A percentile compares a stretch with the other conserved stretches of the same genome.
phyloP scores from a whole-genome alignment of 495 filamentous ascomycete species.

The Apodospora peruviana region DNA sequence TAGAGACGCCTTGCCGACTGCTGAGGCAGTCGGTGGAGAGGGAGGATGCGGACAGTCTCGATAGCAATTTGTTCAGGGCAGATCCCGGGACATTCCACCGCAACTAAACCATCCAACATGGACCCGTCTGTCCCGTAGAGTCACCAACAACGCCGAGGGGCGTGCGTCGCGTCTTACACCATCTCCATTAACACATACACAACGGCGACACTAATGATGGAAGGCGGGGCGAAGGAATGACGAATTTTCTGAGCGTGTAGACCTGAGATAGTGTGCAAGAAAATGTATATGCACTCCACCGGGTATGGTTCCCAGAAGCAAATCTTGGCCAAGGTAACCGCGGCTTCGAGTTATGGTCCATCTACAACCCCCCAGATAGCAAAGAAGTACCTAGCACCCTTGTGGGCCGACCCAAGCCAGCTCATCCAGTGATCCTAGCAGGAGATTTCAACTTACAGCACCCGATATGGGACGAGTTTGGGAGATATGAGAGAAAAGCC shows the following conservation, averaged over 20 bases:
- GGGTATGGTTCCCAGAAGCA: not conserved
- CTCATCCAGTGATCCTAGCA: not conserved
- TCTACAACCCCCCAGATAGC: slow-evolving; percentile 1
- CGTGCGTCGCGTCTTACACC: too few relatives aligned
- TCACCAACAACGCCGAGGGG: too few relatives aligned
- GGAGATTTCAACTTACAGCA: slow-evolving; percentile 1
- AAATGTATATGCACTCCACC: too few relatives aligned
- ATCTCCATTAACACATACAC: too few relatives aligned
- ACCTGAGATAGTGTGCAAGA: too few relatives aligned
- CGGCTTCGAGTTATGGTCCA: slow-evolving; percentile 2
- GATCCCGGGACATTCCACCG: too few relatives aligned
- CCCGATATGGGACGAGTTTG: not conserved
- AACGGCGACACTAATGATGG: too few relatives aligned
- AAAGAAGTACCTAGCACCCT: not conserved
- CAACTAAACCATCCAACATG: too few relatives aligned
- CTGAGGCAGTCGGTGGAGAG: slow-evolving; percentile 10
- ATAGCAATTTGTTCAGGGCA: too few relatives aligned
- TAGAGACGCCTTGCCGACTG: slow-evolving; percentile 19
- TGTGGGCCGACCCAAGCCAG: not conserved
- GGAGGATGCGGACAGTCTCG: not conserved
- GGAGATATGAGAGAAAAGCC: not conserved
- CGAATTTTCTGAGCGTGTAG: too few relatives aligned
- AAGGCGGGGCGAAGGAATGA: too few relatives aligned
- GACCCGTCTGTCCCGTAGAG: too few relatives aligned
- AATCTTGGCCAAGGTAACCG: not conserved